These are phyloP conservation scores for Trametes cubensis DNA, from an alignment of 768 basidiomycete genomes.

Conservation along the genomic window DNA sequence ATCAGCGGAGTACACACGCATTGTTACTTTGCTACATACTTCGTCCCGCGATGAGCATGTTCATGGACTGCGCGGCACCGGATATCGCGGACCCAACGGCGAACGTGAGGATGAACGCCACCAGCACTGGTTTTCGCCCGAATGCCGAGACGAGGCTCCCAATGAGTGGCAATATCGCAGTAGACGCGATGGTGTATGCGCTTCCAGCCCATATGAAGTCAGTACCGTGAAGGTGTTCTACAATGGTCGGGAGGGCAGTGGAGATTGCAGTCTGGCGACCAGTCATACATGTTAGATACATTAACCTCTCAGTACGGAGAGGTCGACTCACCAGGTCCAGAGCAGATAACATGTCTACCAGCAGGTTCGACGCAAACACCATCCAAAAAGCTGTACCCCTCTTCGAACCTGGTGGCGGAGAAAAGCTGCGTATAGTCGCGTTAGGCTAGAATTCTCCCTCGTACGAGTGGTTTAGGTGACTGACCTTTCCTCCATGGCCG, in stretches of 20 bases:
- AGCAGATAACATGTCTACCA: constrained; percentile 20
- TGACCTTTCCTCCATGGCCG: too few relatives aligned
- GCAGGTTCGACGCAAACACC: constrained; percentile 14
- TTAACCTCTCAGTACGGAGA: too few relatives aligned
- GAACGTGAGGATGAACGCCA: constrained; percentile 36
- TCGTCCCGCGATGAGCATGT: constrained; percentile 43
- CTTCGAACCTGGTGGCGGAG: not conserved
- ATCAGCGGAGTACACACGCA: not conserved
- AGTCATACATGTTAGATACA: too few relatives aligned
- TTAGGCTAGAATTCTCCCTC: too few relatives aligned
- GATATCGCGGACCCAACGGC: constrained; percentile 43
- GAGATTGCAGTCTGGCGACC: constrained; percentile 24
- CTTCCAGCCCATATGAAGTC: constrained; percentile 31
- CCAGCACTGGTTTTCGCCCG: constrained; percentile 26
- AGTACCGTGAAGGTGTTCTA: constrained; percentile 21
- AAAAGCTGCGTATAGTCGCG: too few relatives aligned
- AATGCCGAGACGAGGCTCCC: constrained; percentile 30
- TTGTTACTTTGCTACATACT: constrained; percentile 6
- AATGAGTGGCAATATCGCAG: constrained; percentile 39
- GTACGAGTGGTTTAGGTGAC: too few relatives aligned
- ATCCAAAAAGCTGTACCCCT: constrained; percentile 19
- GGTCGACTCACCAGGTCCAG: constrained; percentile 14
- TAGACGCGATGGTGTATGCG: constrained; percentile 40
- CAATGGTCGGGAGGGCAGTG: constrained; percentile 26
- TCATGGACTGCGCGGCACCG: constrained; percentile 44